Base-by-base conservation (phyloP, 495 filamentous ascomycete genomes). In the Entonaema liquescens region DNA sequence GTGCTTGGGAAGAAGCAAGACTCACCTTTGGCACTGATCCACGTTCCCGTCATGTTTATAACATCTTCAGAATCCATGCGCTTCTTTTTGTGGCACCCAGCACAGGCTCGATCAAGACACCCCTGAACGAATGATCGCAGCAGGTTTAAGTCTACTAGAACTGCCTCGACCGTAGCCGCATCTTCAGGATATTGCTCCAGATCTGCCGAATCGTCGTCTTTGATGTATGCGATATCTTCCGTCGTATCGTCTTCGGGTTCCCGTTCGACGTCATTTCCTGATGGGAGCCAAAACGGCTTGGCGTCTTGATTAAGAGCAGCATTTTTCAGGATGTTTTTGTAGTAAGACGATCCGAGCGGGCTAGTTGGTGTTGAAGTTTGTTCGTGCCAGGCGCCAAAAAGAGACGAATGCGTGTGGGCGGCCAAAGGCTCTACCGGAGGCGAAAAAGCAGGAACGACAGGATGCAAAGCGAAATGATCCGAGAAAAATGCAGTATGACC, bases 1-100 rank as follows among this genome's bases (percentile, higher is more conserved):
- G 28, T 3, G 15, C 1, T 15, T 2, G n/a, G 21, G 28, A 23
- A 31, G 11, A 13, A 38, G 13, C 5, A 38, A 38, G 44, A 54
- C 59, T 70, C 25, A 70, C 67, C 58, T 2, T 19, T 56, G 5
- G 1, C 23, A 42, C 26, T 44, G 11, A 26, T 25, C 68, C 68
- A 71, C 21, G 19, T 52, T 26, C 25, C 57, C n/a, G 65, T 56
- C 65, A 69, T 62, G 9, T 62, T 62, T 9, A 55, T 21, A n/a
- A 73, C 21, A 26, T 59, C 52, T 26, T 62, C 49, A 8, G 44
- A 1, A 21, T 38, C 50, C 33, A 55, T 44, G 13, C 40, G 1
- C 15, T 55, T 35, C 15, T 21, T 49, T 28, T 42, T 61, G 19
- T 19, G 26, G 21, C 70, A 73, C 6, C n/a, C 58, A 12, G 70